Evolutionary conservation across 129 eudicot genomes (phyloP).

Genomic region (Pseudognaphalium luteoalbum): DNA sequence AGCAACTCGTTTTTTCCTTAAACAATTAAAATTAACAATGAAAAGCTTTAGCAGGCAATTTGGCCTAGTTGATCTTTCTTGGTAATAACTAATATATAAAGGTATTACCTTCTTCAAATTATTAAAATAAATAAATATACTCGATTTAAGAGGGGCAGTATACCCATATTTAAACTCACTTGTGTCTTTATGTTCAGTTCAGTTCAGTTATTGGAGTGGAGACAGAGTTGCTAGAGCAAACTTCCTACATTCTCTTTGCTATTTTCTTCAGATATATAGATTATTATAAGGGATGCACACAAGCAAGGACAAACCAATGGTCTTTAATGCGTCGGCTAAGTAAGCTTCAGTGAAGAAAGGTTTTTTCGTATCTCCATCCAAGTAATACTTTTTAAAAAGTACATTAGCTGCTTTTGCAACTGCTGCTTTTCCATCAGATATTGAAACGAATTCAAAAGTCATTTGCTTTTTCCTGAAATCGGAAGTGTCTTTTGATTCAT

Average conservation of each 20-base stretch:
- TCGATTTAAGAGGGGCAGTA: not conserved
- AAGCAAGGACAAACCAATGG: not conserved
- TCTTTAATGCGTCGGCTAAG: not conserved
- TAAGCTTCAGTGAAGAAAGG: slow-evolving; percentile 54
- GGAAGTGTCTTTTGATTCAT: slow-evolving; percentile 18
- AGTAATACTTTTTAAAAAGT: slow-evolving; percentile 57
- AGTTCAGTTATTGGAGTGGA: not conserved
- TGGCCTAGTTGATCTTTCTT: not conserved
- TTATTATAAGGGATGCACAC: not conserved
- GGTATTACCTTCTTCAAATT: not conserved
- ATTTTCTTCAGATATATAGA: not conserved
- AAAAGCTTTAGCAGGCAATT: not conserved
- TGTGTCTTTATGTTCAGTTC: not conserved
- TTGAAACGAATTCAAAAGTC: slow-evolving; percentile 59
- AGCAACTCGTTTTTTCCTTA: not conserved
- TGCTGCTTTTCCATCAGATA: slow-evolving; percentile 74
- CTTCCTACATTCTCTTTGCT: not conserved
- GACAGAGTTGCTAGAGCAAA: not conserved
- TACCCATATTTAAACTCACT: not conserved
- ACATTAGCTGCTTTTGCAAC: slow-evolving; percentile 81
- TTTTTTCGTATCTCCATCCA: slow-evolving; percentile 36
- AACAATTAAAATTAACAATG: not conserved
- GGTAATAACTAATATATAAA: not conserved
- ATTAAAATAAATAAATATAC: not conserved
- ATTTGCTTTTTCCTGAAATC: slow-evolving; percentile 32